These are phyloP conservation scores for Nothomitra cinnamomea DNA, from an alignment of 2,329 filamentous ascomycete genomes.

Conservation along the genomic window DNA sequence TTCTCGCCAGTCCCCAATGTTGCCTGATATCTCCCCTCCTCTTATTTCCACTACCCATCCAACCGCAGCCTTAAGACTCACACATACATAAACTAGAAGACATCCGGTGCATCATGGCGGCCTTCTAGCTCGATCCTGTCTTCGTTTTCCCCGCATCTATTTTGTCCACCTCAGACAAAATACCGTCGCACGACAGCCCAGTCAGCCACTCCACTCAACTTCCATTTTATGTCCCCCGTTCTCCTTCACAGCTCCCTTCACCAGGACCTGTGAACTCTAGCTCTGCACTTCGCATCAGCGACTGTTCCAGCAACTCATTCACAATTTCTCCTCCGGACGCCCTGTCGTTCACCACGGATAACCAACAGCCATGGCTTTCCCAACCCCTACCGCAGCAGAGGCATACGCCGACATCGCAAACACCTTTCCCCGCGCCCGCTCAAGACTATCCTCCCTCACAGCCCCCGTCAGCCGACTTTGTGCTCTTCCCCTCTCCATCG, in stretches of 20 bases:
- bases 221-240: constrained; percentile 2
- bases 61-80: neutral
- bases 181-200: constrained; percentile 20
- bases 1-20: constrained; percentile 3
- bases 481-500: constrained; percentile 23
- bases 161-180: constrained; percentile 23
- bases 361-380: constrained; percentile 29
- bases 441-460: constrained; percentile 10
- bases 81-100: neutral
- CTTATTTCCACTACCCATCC: neutral
- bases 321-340: constrained; percentile 24
- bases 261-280: constrained; percentile 28
- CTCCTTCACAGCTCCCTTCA: constrained; percentile 26
- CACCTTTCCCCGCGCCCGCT: constrained; percentile 14
- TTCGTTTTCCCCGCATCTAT: constrained; percentile 19
- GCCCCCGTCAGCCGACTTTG: constrained; percentile 25
- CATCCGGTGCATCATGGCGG: constrained; percentile 18
- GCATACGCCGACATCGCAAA: neutral
- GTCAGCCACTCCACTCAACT: constrained; percentile 16
- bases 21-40: neutral
- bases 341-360: constrained; percentile 32
- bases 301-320: constrained; percentile 21
- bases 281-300: constrained; percentile 24
- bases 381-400: constrained; percentile 24
- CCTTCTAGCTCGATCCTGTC: constrained; percentile 21